These are phyloP conservation scores for Nitzschia putrida DNA, from an alignment of 108 stramenopile genomes.

Conservation along the genomic window DNA sequence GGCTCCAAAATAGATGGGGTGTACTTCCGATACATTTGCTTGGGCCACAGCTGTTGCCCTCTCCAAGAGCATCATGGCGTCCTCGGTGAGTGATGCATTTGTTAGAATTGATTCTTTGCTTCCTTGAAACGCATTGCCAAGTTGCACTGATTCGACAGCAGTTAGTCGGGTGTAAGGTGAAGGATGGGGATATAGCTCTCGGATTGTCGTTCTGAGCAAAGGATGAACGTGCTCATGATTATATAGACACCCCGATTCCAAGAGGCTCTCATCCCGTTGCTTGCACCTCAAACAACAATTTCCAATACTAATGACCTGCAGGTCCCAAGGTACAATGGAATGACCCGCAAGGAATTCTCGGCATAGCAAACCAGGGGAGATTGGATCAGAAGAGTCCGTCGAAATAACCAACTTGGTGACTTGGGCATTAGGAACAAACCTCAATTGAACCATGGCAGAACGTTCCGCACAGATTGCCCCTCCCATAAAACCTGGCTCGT, in stretches of 20 bases:
- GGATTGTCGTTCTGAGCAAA: conserved; percentile 42
- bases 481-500: conserved; percentile 75
- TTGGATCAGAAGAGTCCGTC: conserved; percentile 71
- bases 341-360: conserved; percentile 83
- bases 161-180: conserved; percentile 66
- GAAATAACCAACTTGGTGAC: conserved; percentile 45
- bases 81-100: too few relatives aligned
- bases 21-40: conserved; percentile 37
- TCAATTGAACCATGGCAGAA: conserved; percentile 73
- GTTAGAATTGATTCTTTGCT: too few relatives aligned
- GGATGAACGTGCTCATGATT: conserved; percentile 43
- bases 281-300: conserved; percentile 40
- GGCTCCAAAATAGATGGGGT: conserved; percentile 82
- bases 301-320: conserved; percentile 55
- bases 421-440: conserved; percentile 56
- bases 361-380: conserved; percentile 83
- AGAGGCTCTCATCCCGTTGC: conserved; percentile 21
- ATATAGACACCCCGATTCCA: conserved; percentile 6
- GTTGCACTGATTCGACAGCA: conserved; percentile 44
- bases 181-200: conserved; percentile 76
- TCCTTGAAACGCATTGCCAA: conserved; percentile 39
- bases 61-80: conserved; percentile 40
- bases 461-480: conserved; percentile 92
- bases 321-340: conserved; percentile 48
- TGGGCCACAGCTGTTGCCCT: conserved; percentile 50